A percentile compares a stretch with the other conserved stretches of the same genome.
These are phyloP conservation scores for Schizosaccharomyces lindneri DNA, from an alignment of 805 yeast genomes.

Conservation along the genomic window DNA sequence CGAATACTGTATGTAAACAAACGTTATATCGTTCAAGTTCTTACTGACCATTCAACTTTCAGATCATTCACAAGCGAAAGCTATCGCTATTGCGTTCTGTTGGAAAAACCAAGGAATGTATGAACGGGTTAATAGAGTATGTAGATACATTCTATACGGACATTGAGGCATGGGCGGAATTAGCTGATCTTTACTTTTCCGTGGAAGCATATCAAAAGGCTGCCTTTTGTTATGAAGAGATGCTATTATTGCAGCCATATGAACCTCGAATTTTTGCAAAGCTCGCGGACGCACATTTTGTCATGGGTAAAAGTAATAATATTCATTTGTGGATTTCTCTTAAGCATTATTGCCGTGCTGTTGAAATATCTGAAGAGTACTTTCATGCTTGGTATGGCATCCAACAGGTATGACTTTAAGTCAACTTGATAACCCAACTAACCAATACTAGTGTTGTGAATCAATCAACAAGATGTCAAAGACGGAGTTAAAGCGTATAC, in stretches of 20 bases:
- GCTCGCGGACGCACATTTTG: neutral
- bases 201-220: neutral
- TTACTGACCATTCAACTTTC: neutral
- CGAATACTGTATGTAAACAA: neutral
- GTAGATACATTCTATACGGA: neutral
- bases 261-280: neutral
- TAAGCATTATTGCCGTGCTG: conserved; percentile 1
- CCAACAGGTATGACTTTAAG: neutral
- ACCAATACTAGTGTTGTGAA: no score
- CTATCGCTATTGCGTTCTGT: neutral
- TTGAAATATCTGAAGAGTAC: neutral
- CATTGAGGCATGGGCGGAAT: conserved; percentile 2
- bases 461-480: no score
- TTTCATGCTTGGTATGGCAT: neutral
- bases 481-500: no score
- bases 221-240: neutral
- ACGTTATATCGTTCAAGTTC: neutral
- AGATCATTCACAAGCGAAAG: neutral
- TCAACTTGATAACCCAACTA: no score
- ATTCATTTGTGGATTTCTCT: neutral
- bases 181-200: neutral
- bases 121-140: neutral
- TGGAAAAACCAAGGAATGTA: neutral
- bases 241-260: neutral
- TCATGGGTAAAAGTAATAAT: neutral